Evolutionary conservation across 2,329 filamentous ascomycete genomes (phyloP).

Genomic region (Beauveria sp.): DNA sequence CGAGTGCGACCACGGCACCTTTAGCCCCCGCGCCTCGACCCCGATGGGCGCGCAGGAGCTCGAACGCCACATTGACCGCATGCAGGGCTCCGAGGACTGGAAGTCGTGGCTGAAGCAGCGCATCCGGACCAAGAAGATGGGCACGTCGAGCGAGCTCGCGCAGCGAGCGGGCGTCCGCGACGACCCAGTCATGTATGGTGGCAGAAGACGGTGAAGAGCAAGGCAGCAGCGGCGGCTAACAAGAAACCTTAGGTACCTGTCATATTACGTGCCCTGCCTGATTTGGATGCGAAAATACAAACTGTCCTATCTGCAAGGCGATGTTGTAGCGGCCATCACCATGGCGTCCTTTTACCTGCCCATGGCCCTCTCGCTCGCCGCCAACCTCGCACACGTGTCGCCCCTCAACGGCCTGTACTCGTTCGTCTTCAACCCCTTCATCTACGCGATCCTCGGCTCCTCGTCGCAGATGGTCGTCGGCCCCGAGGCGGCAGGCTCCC

Average conservation of each 20-base stretch:
- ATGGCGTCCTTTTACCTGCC: conserved; percentile 98
- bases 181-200: conserved; percentile 61
- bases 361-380: conserved; percentile 88
- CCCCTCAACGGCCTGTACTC: conserved; percentile 91
- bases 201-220: neutral
- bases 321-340: conserved; percentile 83
- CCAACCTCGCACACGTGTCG: conserved; percentile 86
- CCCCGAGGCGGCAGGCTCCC: conserved; percentile 86
- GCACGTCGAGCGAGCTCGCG: conserved; percentile 63
- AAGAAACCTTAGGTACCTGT: conserved; percentile 58
- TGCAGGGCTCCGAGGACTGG: conserved; percentile 34
- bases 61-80: neutral
- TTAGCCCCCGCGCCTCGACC: conserved; percentile 58
- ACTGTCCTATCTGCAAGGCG: conserved; percentile 73
- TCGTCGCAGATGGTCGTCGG: conserved; percentile 92
- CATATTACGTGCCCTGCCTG: conserved; percentile 87
- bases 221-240: conserved; percentile 11
- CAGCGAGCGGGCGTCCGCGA: conserved; percentile 67
- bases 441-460: conserved; percentile 87
- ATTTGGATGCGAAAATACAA: conserved; percentile 88
- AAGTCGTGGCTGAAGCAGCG: conserved; percentile 41
- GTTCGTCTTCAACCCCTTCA: conserved; percentile 84
- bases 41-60: conserved; percentile 20
- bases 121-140: conserved; percentile 59
- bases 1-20: conserved; percentile 65